Base-by-base conservation (phyloP, 2,329 filamentous ascomycete genomes). In the Exserohilum rostratum region DNA sequence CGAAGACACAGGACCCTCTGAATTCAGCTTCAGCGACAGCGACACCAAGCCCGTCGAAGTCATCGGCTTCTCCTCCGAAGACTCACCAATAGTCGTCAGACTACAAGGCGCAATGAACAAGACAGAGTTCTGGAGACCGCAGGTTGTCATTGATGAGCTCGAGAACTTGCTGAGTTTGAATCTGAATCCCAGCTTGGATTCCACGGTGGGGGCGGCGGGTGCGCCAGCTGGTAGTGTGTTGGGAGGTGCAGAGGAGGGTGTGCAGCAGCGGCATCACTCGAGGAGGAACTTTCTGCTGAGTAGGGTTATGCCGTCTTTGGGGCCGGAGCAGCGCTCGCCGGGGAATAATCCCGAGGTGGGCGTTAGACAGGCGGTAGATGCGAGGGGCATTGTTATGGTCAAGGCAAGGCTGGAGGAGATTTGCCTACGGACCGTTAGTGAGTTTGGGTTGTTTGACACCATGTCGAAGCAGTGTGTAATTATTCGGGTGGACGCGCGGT, bases 121-220 rank as follows among this genome's bases (percentile, higher is more conserved):
- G 1, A 68, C 76, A 6, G 76, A 77, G 50, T 81, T 80, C 53
- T 80, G 78, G 78, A 70, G 71, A 33, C 71, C 76, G 15, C 70
- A 70, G 6, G 69, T 66, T n/a, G 74, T 79, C 1, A 61, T 80
- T 7, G 61, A 68, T 20, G 78, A 80, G 55, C 53, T 81, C 52
- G 71, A 75, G 45, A 55, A 64, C 3, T 60, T 69, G 39, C 50
- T 79, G 47, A 66, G 67, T 33, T 64, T 69, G 17, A 64, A 55
- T 18, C 56, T 79, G 37, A 72, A 69, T 59, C 58, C 55, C n/a
- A n/a, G n/a, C n/a, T n/a, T n/a, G n/a, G n/a, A n/a, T n/a, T n/a
- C n/a, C n/a, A n/a, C n/a, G n/a, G n/a, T n/a, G n/a, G n/a, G n/a
- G n/a, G n/a, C n/a, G n/a, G n/a, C n/a, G n/a, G n/a, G n/a, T n/a